Conservation (phyloP, 176 grass and related monocot genomes). For the Carex scoparia region DNA sequence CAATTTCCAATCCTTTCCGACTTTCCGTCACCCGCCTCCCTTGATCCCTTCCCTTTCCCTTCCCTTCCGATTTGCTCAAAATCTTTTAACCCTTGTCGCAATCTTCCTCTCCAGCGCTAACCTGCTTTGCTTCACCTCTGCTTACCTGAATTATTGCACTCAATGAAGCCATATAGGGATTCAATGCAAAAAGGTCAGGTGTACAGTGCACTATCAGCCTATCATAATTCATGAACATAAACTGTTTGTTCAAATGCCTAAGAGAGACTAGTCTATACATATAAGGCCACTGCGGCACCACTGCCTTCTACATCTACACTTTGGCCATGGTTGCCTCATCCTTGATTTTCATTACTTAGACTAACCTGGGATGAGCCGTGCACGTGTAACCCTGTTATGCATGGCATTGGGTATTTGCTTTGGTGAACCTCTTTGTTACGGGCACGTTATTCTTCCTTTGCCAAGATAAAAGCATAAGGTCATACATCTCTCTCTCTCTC, state of each 20-base stretch:
- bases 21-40: too few relatives aligned
- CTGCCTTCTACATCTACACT: neutral
- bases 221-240: neutral
- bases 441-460: neutral
- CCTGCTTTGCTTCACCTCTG: neutral
- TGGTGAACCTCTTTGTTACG: neutral
- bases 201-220: neutral
- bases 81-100: too few relatives aligned
- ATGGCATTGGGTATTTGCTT: neutral
- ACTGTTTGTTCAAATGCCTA: neutral
- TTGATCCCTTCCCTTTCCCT: too few relatives aligned
- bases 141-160: neutral
- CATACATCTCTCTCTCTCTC: neutral
- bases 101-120: too few relatives aligned
- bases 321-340: neutral
- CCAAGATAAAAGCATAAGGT: neutral
- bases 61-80: too few relatives aligned
- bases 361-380: neutral
- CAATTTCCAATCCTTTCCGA: too few relatives aligned
- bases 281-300: too few relatives aligned
- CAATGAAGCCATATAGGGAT: neutral
- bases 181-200: neutral
- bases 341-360: neutral
- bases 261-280: neutral
- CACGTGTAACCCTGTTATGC: neutral